Percentiles rank a stretch among this genome's conserved stretches.
phyloP scores from a whole-genome alignment of 1,284 basidiomycete genomes.

The Athelia psychrophila region DNA sequence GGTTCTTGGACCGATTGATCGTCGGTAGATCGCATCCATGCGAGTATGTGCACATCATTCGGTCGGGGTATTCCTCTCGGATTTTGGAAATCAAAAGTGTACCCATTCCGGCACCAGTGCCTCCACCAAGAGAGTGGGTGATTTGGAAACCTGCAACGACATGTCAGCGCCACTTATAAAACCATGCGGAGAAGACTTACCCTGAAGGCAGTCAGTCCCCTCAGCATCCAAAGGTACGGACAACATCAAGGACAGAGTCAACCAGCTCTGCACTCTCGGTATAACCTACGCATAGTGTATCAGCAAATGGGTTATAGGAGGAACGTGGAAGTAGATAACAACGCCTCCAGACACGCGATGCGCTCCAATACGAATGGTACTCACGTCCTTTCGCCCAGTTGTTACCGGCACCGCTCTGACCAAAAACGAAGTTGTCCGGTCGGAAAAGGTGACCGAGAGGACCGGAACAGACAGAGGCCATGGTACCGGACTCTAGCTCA shows the following conservation, averaged over 20 bases:
- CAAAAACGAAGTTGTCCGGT: constrained; percentile 94
- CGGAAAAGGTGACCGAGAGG: constrained; percentile 87
- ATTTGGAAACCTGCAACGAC: constrained; percentile 86
- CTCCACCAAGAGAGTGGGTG: constrained; percentile 95
- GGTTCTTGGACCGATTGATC: constrained; percentile 96
- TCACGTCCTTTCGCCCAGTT: constrained; percentile 95
- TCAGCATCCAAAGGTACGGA: constrained; percentile 91
- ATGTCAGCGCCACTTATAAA: constrained; percentile 5
- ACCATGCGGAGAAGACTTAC: constrained; percentile 35
- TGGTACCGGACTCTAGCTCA: constrained; percentile 95
- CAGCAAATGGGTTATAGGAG: neutral
- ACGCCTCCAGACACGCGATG: neutral
- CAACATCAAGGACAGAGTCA: constrained; percentile 88
- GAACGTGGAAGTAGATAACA: neutral
- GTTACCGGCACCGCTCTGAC: constrained; percentile 91
- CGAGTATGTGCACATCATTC: constrained; percentile 99
- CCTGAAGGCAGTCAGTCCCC: constrained; percentile 91
- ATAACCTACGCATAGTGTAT: constrained; percentile 57
- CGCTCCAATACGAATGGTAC: constrained; percentile 33
- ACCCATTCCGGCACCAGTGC: constrained; percentile 93
- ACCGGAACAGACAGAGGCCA: constrained; percentile 91
- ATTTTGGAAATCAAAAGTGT: constrained; percentile 90
- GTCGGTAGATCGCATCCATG: constrained; percentile 90
- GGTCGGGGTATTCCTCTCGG: constrained; percentile 91
- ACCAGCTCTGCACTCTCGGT: constrained; percentile 96